Base-by-base conservation (phyloP, 768 basidiomycete genomes). In the Grammothele lineata region DNA sequence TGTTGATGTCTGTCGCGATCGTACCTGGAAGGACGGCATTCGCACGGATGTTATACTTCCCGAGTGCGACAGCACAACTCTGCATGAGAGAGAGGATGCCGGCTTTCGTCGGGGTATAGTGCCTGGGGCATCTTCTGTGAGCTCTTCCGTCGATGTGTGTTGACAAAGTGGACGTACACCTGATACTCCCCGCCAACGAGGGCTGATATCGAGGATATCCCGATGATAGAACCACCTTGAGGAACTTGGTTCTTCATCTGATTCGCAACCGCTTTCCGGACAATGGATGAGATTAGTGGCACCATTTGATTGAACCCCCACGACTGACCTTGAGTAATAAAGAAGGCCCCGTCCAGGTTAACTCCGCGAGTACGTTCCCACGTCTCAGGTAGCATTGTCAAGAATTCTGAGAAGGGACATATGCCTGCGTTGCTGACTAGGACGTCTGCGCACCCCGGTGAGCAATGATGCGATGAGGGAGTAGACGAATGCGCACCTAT, bases 21-120 rank as follows among this genome's bases (percentile, higher is more conserved):
- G 87, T 87, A 8, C 86, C 85, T 12, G 86, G 85, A n/a, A 87
- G 72, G 41, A 84, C 65, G 3, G 82, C 79, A 57, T 84, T 83
- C 33, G 80, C 85, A 30, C 87, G 75, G 53, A 89, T 89, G 40
- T 78, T 77, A 62, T 85, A 78, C 51, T 84, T 82, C n/a, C 85
- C 85, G 21, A 88, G 69, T 3, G 87, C 85, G 35, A 87, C 78
- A 4, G 87, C 85, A 56, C 81, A 84, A 51, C 81, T 83, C 63
- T 88, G 84, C 86, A 88, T 90, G 53, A 90, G 64, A 23, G 81
- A 83, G 36, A 85, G 74, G 42, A 89, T 79, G 1, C 83, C 85
- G 2, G 87, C 87, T 59, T 90, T 87, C 4, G 87, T 88, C 4
- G 86, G 85, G 3, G 83, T 86, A 56, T 88, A 90, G 59, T 87